phyloP scores from a whole-genome alignment of 2,329 filamentous ascomycete species.

The Nigrospora sphaerica region DNA sequence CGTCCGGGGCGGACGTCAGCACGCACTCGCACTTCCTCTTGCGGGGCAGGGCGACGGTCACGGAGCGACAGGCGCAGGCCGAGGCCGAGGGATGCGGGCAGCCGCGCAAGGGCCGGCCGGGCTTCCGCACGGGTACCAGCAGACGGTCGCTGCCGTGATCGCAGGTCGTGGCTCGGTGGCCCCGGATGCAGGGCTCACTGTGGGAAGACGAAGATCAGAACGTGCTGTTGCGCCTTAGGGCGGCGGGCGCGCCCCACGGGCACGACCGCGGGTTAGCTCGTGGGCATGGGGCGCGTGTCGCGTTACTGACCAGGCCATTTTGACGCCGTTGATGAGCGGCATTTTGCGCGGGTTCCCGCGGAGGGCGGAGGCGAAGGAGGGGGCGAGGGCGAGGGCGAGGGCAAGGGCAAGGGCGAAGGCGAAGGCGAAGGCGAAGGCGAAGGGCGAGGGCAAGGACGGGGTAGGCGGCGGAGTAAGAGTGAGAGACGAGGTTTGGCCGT shows the following conservation, averaged over 20 bases:
- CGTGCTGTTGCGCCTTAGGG: neutral
- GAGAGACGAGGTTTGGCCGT: neutral
- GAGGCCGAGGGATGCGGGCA: constrained; percentile 2
- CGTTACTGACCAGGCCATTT: constrained; percentile 4
- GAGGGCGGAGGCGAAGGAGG: too few relatives aligned
- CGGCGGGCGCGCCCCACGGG: neutral
- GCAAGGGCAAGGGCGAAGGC: too few relatives aligned
- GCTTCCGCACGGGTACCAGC: constrained; percentile 5
- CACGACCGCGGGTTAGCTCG: too few relatives aligned
- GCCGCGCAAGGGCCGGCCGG: constrained; percentile 2
- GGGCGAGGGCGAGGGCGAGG: too few relatives aligned
- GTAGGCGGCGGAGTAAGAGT: too few relatives aligned
- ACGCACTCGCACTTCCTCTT: constrained; percentile 2
- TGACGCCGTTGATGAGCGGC: constrained; percentile 4
- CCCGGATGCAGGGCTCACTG: constrained; percentile 6
- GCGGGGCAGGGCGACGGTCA: constrained; percentile 4
- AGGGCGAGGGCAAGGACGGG: too few relatives aligned
- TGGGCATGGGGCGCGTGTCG: neutral
- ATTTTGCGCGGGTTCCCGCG: neutral
- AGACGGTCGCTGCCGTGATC: constrained; percentile 3
- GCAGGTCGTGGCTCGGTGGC: constrained; percentile 4
- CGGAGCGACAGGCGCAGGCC: constrained; percentile 1
- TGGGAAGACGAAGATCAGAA: neutral
- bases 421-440: too few relatives aligned
- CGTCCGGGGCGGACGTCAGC: too few relatives aligned